Evolutionary conservation across 2,329 filamentous ascomycete species (phyloP), one percentile per base, ranked within the genome.

Genomic region (Epichloe uncinata): DNA sequence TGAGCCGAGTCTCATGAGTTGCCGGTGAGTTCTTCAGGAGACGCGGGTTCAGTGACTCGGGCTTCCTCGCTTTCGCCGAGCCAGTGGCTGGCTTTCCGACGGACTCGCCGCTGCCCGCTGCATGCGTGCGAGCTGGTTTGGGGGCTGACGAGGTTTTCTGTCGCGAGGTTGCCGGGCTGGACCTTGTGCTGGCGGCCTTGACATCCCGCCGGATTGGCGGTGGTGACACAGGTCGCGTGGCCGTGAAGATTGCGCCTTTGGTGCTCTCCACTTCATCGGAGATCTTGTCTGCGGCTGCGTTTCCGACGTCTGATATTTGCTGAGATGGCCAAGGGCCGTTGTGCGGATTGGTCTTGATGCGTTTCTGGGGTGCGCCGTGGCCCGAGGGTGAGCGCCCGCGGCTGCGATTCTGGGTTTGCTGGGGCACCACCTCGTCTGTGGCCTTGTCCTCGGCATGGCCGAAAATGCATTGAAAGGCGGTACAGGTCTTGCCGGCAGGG

Each of bases 1-100:
- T 74, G 33, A 75, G 65, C 12, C 81, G 75, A 16, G 73, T 72
- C 50, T 74, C 72, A 55, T 82, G 78, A 40, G 68, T 66, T 3
- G 79, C 76, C 1, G 82, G 81, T 0, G 78, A 69, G 36, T 67
- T 69, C 50, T 75, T 73, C 2, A 90, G 69, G 38, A 80, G 71
- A 6, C 84, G 78, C 45, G 85, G 85, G 55, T 85, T 85, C 36
- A 90, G 72, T 16, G 70, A 64, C 65, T 85, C 81, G 13, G 57
- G 46, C 47, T 66, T 66, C 34, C 45, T 47, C 37, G 26, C 42
- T 33, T 30, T 45, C 9, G 47, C 40, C 15, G 41, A 30, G 3
- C 16, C 22, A 16, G 15, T 35, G n/a, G 6, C 18, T 13, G 26
- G 5, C 34, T 44, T 47, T 33, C n/a, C 22, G n/a, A 18, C 11